phyloP scores from a whole-genome alignment of 345 rosid genomes.

The Viola odorata region DNA sequence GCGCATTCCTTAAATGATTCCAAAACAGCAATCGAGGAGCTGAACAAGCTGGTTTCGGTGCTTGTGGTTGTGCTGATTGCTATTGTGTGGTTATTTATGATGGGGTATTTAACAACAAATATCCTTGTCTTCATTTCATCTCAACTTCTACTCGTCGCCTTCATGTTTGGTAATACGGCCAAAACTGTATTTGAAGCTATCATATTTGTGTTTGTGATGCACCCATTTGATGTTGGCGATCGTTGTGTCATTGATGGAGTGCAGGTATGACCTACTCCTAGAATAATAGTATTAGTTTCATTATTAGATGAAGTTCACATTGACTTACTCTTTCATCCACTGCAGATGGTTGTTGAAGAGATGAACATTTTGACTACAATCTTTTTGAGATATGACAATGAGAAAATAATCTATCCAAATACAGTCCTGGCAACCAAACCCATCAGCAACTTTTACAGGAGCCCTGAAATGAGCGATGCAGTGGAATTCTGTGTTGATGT shows the following conservation, averaged over 20 bases:
- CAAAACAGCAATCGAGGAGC: constrained; percentile 66
- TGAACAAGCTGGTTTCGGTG: constrained; percentile 48
- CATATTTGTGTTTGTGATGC: constrained; percentile 74
- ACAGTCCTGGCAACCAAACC: constrained; percentile 25
- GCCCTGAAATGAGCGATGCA: constrained; percentile 24
- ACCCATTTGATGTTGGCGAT: constrained; percentile 76
- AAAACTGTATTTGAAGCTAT: constrained; percentile 64
- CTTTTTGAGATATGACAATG: constrained; percentile 25
- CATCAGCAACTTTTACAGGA: constrained; percentile 30
- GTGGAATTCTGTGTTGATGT: constrained; percentile 20
- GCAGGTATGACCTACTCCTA: constrained; percentile 36
- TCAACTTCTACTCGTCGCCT: constrained; percentile 47
- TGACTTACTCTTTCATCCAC: constrained; percentile 1
- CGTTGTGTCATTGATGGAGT: constrained; percentile 79
- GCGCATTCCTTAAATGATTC: constrained; percentile 58
- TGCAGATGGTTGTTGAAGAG: constrained; percentile 24
- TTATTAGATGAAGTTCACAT: not conserved
- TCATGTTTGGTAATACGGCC: constrained; percentile 56
- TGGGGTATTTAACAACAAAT: constrained; percentile 52
- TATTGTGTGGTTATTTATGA: constrained; percentile 43
- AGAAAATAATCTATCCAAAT: constrained; percentile 25
- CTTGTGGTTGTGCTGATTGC: constrained; percentile 30
- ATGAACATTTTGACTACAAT: constrained; percentile 6
- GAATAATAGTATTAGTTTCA: not conserved
- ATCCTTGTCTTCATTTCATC: constrained; percentile 52